Evolutionary conservation across 352 stramenopile genomes (phyloP), one percentile per base, ranked within the genome.

Genomic region (Peronosclerospora sorghi): DNA sequence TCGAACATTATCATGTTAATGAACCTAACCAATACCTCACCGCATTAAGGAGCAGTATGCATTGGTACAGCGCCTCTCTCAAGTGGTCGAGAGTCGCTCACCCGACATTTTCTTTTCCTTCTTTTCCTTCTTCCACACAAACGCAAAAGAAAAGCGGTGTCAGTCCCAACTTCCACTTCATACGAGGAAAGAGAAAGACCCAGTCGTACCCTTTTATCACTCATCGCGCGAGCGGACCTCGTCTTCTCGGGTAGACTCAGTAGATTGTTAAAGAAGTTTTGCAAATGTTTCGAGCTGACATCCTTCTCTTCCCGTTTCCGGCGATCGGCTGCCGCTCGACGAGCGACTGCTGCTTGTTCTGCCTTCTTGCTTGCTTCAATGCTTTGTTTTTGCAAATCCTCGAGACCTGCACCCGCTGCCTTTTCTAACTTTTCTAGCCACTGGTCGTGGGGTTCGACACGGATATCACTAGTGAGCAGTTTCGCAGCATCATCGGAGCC

Each of bases 261-360:
- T 40, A 91, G 40, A 40, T 91, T 89, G 56, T 91, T 91, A 50
- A 91, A 91, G 52, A 91, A 91, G 48, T 87, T 91, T 21, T 80
- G 70, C 48, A 91, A 42, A 45, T 91, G 79, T 14, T 84, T 91
- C 21, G 79, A 86, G 58, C 67, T 89, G 38, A 91, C 76, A 37
- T 89, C 76, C 59, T 83, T 86, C 37, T 88, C 73, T 42, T 89
- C 73, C 14, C 72, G 65, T 48, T 87, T 91, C 32, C 76, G 64
- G 9, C 73, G 72, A 56, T 91, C 79, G 9, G 70, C 68, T 1
- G 75, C 73, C 2, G 63, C 60, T n/a, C 79, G 79, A 10, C 76
- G 72, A 20, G 76, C 73, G 6, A 72, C 64, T 9, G 73, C 71
- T 13, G 75, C 73, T 4, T 78, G 73, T 36, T 91, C 75, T 0